Conservation (phyloP, 2,329 filamentous ascomycete species). For the Mollisia scopiformis region DNA sequence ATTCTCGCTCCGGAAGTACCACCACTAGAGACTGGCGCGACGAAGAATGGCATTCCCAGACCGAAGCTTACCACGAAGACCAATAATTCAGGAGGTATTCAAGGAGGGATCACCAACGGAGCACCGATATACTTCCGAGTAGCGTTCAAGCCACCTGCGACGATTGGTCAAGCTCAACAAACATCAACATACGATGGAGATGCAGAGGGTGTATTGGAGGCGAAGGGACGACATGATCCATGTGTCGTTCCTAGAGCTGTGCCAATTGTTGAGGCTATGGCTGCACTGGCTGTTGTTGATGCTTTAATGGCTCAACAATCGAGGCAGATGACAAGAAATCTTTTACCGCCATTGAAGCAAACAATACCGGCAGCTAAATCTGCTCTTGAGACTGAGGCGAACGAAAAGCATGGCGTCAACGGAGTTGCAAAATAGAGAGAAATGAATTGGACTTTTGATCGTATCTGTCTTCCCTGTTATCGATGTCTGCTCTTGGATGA, state of each 20-base stretch:
- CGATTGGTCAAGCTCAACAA: constrained; percentile 85
- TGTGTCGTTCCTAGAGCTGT: constrained; percentile 84
- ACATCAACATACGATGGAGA: constrained; percentile 80
- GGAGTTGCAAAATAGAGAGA: constrained; percentile 8
- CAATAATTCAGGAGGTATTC: constrained; percentile 93
- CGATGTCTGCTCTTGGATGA: background rate
- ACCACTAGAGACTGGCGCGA: constrained; percentile 48
- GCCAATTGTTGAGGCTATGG: constrained; percentile 90
- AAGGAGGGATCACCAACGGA: constrained; percentile 94
- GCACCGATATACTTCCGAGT: constrained; percentile 93
- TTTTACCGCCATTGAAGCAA: constrained; percentile 45
- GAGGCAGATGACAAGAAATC: constrained; percentile 49
- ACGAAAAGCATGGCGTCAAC: constrained; percentile 16
- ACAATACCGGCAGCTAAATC: constrained; percentile 20
- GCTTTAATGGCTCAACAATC: constrained; percentile 81
- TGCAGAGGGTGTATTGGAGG: constrained; percentile 74
- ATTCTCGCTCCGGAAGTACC: constrained; percentile 51
- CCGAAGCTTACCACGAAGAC: constrained; percentile 82
- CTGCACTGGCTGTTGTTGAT: constrained; percentile 84
- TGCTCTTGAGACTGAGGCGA: constrained; percentile 24
- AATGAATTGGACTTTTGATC: constrained; percentile 4
- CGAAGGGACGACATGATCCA: constrained; percentile 93
- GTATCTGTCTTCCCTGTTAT: background rate
- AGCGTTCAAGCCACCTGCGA: constrained; percentile 93
- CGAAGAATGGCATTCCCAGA: constrained; percentile 48